Base-by-base conservation (phyloP, 2,329 filamentous ascomycete species). In the Aspergillus sp. region DNA sequence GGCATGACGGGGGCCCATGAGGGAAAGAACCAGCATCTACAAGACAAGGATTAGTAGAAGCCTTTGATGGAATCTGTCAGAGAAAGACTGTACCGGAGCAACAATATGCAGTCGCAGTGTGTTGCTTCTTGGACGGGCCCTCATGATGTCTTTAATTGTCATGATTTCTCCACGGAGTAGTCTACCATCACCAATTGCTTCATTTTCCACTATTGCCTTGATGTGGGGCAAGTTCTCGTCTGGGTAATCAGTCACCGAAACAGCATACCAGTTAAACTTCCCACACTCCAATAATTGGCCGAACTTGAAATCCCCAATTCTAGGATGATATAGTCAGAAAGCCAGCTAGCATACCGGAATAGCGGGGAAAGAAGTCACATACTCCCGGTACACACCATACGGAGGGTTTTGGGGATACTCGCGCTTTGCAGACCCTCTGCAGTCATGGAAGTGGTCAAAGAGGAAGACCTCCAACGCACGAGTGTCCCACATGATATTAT, bases 111-210 rank as follows among this genome's bases (percentile, higher is more conserved):
- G 44, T 15, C 47, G 54, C 10, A 42, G 42, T 4, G 58, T 52
- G 21, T 58, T 62, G 23, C 50, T 61, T 8, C 30, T 50, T 15
- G 58, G 58, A 23, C 61, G 58, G 32, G 25, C 32, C 23, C 32
- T 30, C 61, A 62, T 62, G 13, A 58, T 51, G 3, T 62, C 32
- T 8, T 44, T 57, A 6, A 62, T 54, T 3, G 57, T 57, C 15
- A 62, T 52, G 15, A 62, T 53, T 17, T 60, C 57, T 11, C 57
- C 53, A 3, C 57, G 60, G 13, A 62, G 53, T 4, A 62, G 25
- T n/a, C 49, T 15, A 15, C 52, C 42, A 8, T 57, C 53, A 2
- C 53, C 54, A 8, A 51, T 21, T 0, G 19, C 57, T 1, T 62
- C 57, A 23, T 53, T 60, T 19, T 54, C 41, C 13, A 62, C 3